Base-by-base conservation (phyloP, 768 basidiomycete genomes). In the Leccinum pellstonianum region DNA sequence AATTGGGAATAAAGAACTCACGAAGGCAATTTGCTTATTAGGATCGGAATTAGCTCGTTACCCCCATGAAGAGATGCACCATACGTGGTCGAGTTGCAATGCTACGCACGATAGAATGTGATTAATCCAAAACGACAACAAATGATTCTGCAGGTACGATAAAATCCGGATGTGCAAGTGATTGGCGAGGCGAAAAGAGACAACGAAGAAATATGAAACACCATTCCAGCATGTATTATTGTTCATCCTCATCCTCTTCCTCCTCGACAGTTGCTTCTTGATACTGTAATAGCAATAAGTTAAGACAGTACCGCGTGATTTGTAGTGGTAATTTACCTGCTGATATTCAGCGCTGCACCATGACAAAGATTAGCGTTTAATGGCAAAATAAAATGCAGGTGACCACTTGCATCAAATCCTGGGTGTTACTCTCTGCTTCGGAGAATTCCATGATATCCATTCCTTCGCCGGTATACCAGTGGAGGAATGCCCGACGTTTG, bases 401-500 rank as follows among this genome's bases (percentile, higher is more conserved):
- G n/a, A 9, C 25, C 17, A 77, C 91, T 73, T 72, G 93, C 91
- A 93, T 87, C 52, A 94, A 73, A 76, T 94, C 93, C 3, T 80
- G 81, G 3, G 83, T 77, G 70, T 93, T 93, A 69, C 88, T 93
- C 76, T 93, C 91, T 0, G 93, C 92, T 72, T 94, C 92, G 0
- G 88, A 82, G 73, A 94, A 93, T 74, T 94, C 84, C 82, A 80
- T 76, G 17, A 82, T 70, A 70, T 95, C 94, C 94, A 95, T 95
- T 47, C 93, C 93, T 72, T 95, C 93, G 12, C 85, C 89, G 9
- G 86, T 90, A 71, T 93, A 95, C 91, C 92, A 94, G 71, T 95
- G 92, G 58, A 95, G 74, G 81, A 91, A 96, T 5, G 94, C 94
- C 49, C 81, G 80, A 31, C 93, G 83, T 70, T 88, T 91, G 76